phyloP scores from a whole-genome alignment of 2,329 filamentous ascomycete species.

The Colletotrichum chrysophilum region DNA sequence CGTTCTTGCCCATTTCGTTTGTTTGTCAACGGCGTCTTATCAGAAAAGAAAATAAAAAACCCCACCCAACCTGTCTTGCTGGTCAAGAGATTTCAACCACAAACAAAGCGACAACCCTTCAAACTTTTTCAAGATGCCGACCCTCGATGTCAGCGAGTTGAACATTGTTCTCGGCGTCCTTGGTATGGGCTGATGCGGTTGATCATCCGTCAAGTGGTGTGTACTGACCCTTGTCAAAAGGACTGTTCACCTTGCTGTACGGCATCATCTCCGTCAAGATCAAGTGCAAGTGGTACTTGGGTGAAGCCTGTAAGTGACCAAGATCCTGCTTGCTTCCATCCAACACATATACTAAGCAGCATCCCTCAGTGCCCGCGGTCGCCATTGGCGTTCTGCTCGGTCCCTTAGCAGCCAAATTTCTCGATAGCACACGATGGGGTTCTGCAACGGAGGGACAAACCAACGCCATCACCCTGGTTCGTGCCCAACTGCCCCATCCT shows the following conservation, averaged over 20 bases:
- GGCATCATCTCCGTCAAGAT: conserved; percentile 57
- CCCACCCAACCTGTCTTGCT: neutral
- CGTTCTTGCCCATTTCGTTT: neutral
- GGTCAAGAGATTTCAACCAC: neutral
- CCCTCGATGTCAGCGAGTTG: conserved; percentile 34
- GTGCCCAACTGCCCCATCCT: neutral
- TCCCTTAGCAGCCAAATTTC: conserved; percentile 57
- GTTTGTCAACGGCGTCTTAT: too few species aligned
- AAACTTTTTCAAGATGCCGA: conserved; percentile 20
- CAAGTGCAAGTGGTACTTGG: conserved; percentile 58
- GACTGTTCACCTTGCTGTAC: conserved; percentile 52
- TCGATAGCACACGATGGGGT: conserved; percentile 49
- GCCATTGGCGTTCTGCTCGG: conserved; percentile 59
- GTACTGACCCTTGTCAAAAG: conserved; percentile 30
- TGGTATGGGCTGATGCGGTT: conserved; percentile 34
- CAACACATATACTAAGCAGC: neutral
- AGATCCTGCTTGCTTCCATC: neutral
- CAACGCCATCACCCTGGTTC: conserved; percentile 43
- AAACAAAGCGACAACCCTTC: neutral
- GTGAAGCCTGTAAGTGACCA: conserved; percentile 53
- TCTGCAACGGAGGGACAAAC: conserved; percentile 33
- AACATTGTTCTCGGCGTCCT: conserved; percentile 54
- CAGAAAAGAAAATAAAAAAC: neutral
- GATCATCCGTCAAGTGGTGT: neutral
- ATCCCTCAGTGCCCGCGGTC: conserved; percentile 55